Base-by-base conservation (phyloP, 2,329 filamentous ascomycete species). In the Cadophora gregata region DNA sequence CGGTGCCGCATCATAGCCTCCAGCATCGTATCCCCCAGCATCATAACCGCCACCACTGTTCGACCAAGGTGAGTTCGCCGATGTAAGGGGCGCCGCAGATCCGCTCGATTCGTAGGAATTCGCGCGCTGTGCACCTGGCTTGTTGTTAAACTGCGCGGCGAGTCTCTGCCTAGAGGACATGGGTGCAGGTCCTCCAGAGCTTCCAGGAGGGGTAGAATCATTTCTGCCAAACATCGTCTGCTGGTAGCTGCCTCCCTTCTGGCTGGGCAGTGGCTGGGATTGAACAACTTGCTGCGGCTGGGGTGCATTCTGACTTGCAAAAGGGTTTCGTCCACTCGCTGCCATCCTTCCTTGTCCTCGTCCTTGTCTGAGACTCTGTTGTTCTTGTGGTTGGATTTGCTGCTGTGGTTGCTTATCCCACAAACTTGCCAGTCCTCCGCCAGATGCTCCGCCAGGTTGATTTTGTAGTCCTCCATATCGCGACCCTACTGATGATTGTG, bases 241-340 rank as follows among this genome's bases (percentile, higher is more conserved):
- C 81, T 96, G 92, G 76, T 93, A 92, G 75, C 90, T 95, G 16
- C 90, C 92, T 19, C 85, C 85, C 63, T 90, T 82, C 79, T 93
- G 91, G 71, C 89, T 92, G 8, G 92, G 90, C 64, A 93, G 80
- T 38, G 90, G 88, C 62, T 90, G 80, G 50, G 85, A 82, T 68
- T 83, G 78, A 50, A 79, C 71, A 25, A 68, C 59, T 31, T 64
- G 55, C 12, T 47, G 48, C 24, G 64, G 45, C 61, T 56, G 62
- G 25, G 38, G 55, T 1, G 53, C 62, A 45, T 69, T 67, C 45
- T 68, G 67, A 53, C 69, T 64, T 51, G 67, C 58, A 24, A 67
- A 73, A 25, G 77, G 76, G 69, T 75, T 78, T 29, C 67, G 66
- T 67, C 72, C 55, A 65, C 67, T 67, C 63, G 68, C 55, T 21